Evolutionary conservation across 1,284 basidiomycete species (phyloP).

Genomic region (Porodaedalea pini): DNA sequence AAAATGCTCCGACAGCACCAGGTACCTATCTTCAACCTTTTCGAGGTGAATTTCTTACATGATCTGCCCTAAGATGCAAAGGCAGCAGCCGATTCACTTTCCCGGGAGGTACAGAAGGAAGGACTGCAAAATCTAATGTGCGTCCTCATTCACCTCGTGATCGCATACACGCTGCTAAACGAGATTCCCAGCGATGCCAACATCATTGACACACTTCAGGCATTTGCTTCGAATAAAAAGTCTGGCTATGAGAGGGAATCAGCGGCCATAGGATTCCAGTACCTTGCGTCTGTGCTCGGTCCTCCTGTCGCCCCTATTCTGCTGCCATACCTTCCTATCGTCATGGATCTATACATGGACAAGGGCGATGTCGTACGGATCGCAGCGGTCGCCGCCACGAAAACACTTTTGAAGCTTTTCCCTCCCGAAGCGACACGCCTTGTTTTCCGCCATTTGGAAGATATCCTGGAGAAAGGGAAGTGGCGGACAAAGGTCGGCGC

Average conservation of each 20-base stretch:
- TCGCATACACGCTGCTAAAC: slow-evolving; percentile 9
- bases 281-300: slow-evolving; percentile 70
- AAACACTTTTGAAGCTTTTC: slow-evolving; percentile 79
- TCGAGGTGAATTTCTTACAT: slow-evolving; percentile 6
- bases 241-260: slow-evolving; percentile 92
- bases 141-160: slow-evolving; percentile 31
- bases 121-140: slow-evolving; percentile 65
- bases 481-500: slow-evolving; percentile 97
- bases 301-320: slow-evolving; percentile 80
- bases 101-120: slow-evolving; percentile 60
- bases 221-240: slow-evolving; percentile 84
- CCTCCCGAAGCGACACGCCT: slow-evolving; percentile 81
- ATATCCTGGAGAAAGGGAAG: slow-evolving; percentile 80
- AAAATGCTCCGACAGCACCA: slow-evolving; percentile 67
- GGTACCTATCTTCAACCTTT: slow-evolving; percentile 39
- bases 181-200: slow-evolving; percentile 48
- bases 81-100: slow-evolving; percentile 73
- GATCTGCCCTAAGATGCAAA: slow-evolving; percentile 57
- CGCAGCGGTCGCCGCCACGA: slow-evolving; percentile 81
- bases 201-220: slow-evolving; percentile 62
- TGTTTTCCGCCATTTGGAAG: slow-evolving; percentile 71
- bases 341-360: slow-evolving; percentile 90
- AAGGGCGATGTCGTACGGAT: slow-evolving; percentile 90
- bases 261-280: slow-evolving; percentile 81
- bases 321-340: slow-evolving; percentile 70